Base-by-base conservation (phyloP, 495 filamentous ascomycete species). In the Penicillium alfredii region DNA sequence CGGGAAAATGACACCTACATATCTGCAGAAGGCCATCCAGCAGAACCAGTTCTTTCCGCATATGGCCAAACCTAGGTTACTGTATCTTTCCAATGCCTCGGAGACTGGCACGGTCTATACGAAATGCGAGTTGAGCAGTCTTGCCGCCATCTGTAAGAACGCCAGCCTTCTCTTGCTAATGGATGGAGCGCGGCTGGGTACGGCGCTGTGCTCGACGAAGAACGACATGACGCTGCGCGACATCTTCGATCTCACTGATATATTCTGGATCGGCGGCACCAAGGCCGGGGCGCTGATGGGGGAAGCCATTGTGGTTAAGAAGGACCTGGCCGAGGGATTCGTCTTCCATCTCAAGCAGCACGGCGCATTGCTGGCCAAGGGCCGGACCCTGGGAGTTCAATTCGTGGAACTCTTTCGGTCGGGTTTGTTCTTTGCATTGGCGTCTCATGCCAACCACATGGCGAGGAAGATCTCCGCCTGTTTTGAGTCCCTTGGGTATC, bases 241-340 rank as follows among this genome's bases (percentile, higher is more conserved):
- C 31, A 49, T 69, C 14, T 56, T 63, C 8, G 58, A 68, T 6
- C 30, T 56, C 8, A 56, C 53, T 0, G 63, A 69, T 40, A 63
- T 69, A 8, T 69, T 69, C 45, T 69, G 66, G 66, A 61, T 69
- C 19, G 66, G 66, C 8, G 66, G 66, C 0, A 69, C 66, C 14
- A 69, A 69, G 40, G 57, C 58, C 26, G 66, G 66, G 10, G 63
- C 63, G 0, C 33, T 69, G 15, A 49, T 69, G 25, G 66, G 66
- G 6, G 66, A 69, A 34, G 66, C 62, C 0, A 63, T 69, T 24
- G 60, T 69, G 6, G 57, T 69, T 16, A 53, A 53, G 31, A 56
- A 55, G 24, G 21, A 32, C 3, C 33, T 69, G 2, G 54, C 58
- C 0, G 63, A 68, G 12, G 66, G 56, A 15, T 69, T 69, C 26